A percentile compares a stretch with the other conserved stretches of the same genome.
Evolutionary conservation across 176 grass and related monocot genomes (phyloP).

Genomic region (Alloteropsis semialata): DNA sequence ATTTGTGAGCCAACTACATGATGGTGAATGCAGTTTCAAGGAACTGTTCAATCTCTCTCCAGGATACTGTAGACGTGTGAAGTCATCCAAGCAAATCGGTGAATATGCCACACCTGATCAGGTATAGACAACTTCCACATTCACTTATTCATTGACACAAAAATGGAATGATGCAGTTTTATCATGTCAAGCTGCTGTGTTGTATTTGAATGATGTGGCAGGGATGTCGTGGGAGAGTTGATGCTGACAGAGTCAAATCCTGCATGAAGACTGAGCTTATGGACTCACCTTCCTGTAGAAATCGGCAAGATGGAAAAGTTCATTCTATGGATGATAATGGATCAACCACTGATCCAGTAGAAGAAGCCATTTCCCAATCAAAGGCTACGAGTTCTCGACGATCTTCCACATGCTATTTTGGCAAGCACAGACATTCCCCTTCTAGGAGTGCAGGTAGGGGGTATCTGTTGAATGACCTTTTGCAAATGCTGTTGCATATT

Average conservation of each 20-base stretch:
- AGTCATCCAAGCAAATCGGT: constrained; percentile 33
- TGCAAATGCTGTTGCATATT: not conserved
- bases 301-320: constrained; percentile 7
- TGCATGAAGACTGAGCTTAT: constrained; percentile 30
- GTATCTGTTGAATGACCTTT: not conserved
- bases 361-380: not conserved
- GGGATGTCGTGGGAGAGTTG: constrained; percentile 32
- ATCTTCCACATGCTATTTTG: constrained; percentile 20
- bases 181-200: constrained; percentile 1
- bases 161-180: not conserved
- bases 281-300: constrained; percentile 15
- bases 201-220: not conserved
- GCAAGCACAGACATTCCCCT: constrained; percentile 30
- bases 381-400: constrained; percentile 4
- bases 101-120: constrained; percentile 8
- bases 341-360: not conserved
- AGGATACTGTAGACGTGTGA: constrained; percentile 14
- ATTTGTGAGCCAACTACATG: constrained; percentile 57
- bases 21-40: constrained; percentile 34
- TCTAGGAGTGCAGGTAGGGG: constrained; percentile 29
- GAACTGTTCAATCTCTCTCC: constrained; percentile 32
- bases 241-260: constrained; percentile 28
- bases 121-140: constrained; percentile 35
- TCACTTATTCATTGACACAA: not conserved
- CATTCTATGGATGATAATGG: constrained; percentile 10